Base-by-base conservation (phyloP, 176 grass and related monocot species). In the Canna indica region DNA sequence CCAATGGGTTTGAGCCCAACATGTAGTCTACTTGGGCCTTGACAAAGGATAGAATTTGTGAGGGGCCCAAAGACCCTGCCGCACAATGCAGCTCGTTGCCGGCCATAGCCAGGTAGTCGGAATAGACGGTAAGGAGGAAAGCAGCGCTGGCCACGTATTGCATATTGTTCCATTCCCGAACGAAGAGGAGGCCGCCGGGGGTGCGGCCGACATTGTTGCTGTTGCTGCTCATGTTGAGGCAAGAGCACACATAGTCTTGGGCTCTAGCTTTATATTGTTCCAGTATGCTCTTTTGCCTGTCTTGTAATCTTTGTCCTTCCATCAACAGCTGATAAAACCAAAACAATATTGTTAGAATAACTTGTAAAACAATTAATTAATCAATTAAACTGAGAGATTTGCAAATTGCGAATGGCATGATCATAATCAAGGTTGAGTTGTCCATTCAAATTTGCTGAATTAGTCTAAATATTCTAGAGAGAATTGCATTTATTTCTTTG, bases 101-200 rank as follows among this genome's bases (percentile, higher is more conserved):
- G 4, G 44, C 31, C n/a, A 26, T 25, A 13, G 68, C 36, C 0
- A 70, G 36, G 29, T 70, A n/a, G 45, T 70, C 68, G 24, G 68
- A 47, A 44, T 48, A 70, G 5, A 48, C 68, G 15, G 68, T 50
- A 26, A 70, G 68, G 25, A 70, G 68, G 68, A 70, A 70, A 14
- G 27, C 26, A 5, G 68, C 68, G 27, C 68, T 18, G 44, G 41
- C 42, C 42, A 70, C 68, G 28, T 70, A 70, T 28, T 70, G 68
- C 68, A 70, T 48, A 26, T 70, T 70, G 68, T 70, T 70, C 68
- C 68, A 70, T 25, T 70, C 26, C 28, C 68, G 44, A 27, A 70
- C 68, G 36, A 47, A 50, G 42, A 70, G 68, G 68, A 70, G 68
- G 27, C 68, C 68, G 6, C 42, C 68, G 16, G 68, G 68, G 16